Evolutionary conservation across 805 yeast genomes (phyloP), one percentile per base, ranked within the genome.

Genomic region (Wickerhamomyces sydowiorum): DNA sequence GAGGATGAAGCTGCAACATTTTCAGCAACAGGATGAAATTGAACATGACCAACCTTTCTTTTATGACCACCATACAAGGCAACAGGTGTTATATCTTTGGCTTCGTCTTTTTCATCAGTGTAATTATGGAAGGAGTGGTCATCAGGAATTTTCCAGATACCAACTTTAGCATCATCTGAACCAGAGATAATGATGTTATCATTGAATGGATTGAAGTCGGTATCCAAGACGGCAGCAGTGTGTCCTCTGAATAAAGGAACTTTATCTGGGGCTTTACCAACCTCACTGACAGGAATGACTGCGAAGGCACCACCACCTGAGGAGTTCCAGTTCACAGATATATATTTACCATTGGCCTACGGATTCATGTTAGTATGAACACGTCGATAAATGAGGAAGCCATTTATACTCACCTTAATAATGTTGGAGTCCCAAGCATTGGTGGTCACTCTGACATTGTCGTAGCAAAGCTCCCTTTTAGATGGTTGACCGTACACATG

Each of bases 271-370:
- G 90, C 81, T 60, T 90, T 93, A 9, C 99, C 98, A 17, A 78
- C 82, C 62, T 91, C 96, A 8, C 62, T 60, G 21, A 87, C 68
- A 2, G 99, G 99, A 46, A 93, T 80, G 12, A 95, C 86, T 1
- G 96, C 96, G 69, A 93, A 90, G 0, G 98, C 95, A 40, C 99
- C 99, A 48, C 98, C 98, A 32, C 98, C 98, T 10, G 95, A 83
- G 25, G 96, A 73, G 45, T 86, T 88, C 96, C 96, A 89, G 61
- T 87, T 89, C 50, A 89, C 83, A 1, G 96, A 74, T 33, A 93
- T 64, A 56, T 78, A 93, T 61, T 84, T 82, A 30, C 96, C 91
- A 61, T 93, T 93, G 49, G 86, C 77, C 64, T 62, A 19, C 19
- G 29, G 10, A 14, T 22, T 13, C 32, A 21, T 28, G 24, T 32